A percentile compares a stretch with the other conserved stretches of the same genome.
Evolutionary conservation across 2,329 filamentous ascomycete genomes (phyloP).

Genomic region (Trichophyton schoenleinii): DNA sequence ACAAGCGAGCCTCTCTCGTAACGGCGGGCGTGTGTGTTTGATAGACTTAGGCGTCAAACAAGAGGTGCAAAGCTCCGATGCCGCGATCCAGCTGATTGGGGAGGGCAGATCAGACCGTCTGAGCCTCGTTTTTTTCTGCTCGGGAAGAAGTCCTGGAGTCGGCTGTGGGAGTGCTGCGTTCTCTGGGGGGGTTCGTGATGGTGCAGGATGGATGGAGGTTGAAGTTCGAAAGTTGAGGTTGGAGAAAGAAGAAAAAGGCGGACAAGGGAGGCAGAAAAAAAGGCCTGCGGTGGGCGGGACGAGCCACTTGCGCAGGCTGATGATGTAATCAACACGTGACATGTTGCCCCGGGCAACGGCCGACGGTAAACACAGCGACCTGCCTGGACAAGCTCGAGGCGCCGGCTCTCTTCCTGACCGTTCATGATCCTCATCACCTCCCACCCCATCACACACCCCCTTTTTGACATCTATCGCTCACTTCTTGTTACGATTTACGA

Average conservation of each 20-base stretch:
- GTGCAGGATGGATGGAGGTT: not conserved
- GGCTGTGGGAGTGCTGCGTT: not conserved
- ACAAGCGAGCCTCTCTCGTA: not conserved
- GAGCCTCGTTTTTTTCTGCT: not conserved
- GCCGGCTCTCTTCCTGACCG: not conserved
- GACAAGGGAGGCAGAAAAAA: not conserved
- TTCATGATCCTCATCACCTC: not conserved
- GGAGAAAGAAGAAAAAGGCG: not conserved
- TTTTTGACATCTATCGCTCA: not conserved
- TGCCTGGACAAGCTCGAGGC: not conserved
- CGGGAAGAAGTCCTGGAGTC: not conserved
- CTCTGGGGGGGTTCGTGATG: not conserved
- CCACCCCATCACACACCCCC: not conserved
- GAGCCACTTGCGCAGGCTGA: not conserved
- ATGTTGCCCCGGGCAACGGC: not conserved
- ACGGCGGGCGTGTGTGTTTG: not conserved
- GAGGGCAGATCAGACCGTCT: too few relatives aligned
- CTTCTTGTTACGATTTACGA: not conserved
- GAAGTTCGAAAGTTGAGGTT: not conserved
- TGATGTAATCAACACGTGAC: not conserved
- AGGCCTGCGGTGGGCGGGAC: not conserved
- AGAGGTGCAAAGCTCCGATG: not conserved
- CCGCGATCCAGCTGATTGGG: not conserved
- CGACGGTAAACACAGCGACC: not conserved
- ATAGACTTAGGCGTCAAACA: not conserved